Evolutionary conservation across 441 rosid species (phyloP), one percentile per base, ranked within the genome.

Genomic region (Hura crepitans): DNA sequence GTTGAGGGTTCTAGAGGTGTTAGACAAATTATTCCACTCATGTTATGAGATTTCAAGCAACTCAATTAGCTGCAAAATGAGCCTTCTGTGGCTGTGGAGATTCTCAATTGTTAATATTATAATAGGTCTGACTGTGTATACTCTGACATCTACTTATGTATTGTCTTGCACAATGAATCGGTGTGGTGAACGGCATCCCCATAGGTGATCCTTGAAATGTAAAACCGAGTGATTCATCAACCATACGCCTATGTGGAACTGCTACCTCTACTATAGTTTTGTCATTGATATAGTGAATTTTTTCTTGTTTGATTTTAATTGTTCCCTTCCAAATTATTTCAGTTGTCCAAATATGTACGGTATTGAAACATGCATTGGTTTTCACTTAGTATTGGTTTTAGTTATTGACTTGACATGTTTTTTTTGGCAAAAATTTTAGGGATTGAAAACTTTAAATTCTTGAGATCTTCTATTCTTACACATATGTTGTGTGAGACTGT

Each of bases 401-500:
- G 68, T 30, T 30, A 42, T 61, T 65, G 12, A 18, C 84, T 82
- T 67, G 37, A 15, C 51, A 15, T 39, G 62, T n/a, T 51, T 54
- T 30, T 54, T 55, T n/a, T 53, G 6, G 8, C 28, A 17, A 11
- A 3, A n/a, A 28, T 35, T 14, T 39, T 3, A 4, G 3, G 39
- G 54, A 2, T 28, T 37, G 23, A 37, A 20, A 12, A 42, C 20
- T 20, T 4, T 17, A 14, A 50, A 17, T 59, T 72, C 30, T 70
- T 68, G 4, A 7, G 10, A 5, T 30, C 31, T 1, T 18, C 8
- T 18, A 35, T 30, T 42, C 42, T 54, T 43, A 2, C 20, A 20
- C 31, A 39, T 45, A 14, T 73, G 18, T 25, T 10, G 51, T 23
- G 62, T 27, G 37, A 10, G 10, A 6, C 18, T 42, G 37, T 33